phyloP scores from a whole-genome alignment of 2,329 filamentous ascomycete species.

The Aureobasidium subglaciale region DNA sequence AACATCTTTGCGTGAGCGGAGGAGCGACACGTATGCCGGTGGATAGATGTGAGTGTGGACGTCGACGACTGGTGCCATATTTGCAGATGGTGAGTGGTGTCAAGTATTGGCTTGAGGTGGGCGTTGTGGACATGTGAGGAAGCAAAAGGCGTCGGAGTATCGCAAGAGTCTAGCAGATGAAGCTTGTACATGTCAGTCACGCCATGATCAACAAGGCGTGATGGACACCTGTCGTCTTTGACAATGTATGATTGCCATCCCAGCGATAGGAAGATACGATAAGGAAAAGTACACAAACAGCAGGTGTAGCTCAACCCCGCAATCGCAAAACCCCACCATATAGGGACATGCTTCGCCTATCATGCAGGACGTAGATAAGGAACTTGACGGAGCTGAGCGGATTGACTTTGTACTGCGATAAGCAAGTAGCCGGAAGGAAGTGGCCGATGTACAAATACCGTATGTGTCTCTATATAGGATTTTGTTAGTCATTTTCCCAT shows the following conservation, averaged over 20 bases:
- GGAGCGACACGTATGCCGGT: slow-evolving; percentile 51
- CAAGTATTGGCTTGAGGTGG: background rate
- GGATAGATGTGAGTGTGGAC: slow-evolving; percentile 60
- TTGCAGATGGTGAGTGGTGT: background rate
- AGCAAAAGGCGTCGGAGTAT: background rate
- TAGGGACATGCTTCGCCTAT: background rate
- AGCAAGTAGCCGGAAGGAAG: background rate
- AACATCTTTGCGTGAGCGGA: slow-evolving; percentile 52
- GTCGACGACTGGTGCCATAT: slow-evolving; percentile 42
- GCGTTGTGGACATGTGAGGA: background rate
- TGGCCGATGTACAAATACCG: background rate
- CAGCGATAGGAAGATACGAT: background rate
- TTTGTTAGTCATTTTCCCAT: background rate
- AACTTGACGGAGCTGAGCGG: background rate
- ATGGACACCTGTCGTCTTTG: background rate
- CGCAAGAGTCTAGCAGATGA: background rate
- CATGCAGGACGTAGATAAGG: slow-evolving; percentile 4
- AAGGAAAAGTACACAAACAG: slow-evolving; percentile 2
- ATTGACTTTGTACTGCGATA: background rate
- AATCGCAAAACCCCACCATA: background rate
- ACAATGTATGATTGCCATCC: no score
- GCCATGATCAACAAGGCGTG: background rate
- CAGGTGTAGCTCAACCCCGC: slow-evolving; percentile 11
- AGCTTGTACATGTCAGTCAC: background rate
- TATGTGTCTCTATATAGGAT: background rate